Evolutionary conservation across 2,329 filamentous ascomycete genomes (phyloP), one percentile per base, ranked within the genome.

Genomic region (Phyllosticta citrichinensis): DNA sequence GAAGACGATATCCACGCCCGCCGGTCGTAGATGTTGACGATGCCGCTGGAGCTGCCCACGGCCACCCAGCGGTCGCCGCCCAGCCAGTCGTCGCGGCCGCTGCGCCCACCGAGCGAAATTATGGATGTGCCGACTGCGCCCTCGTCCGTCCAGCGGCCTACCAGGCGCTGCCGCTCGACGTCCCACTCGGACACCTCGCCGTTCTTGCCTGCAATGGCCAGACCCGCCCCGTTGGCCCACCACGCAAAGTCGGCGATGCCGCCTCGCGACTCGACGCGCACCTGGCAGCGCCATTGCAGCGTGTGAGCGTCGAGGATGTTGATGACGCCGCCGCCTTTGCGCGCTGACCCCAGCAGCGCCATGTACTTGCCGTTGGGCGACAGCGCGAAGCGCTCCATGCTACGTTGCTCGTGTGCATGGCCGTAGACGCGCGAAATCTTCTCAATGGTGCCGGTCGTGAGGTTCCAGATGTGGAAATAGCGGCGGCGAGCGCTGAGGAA

Each of bases 381-480:
- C 25, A 95, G 77, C 67, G 88, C 89, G 80, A 99, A 96, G 30
- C 81, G 81, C 74, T 97, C 94, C 91, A 97, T 97, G 51, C 84
- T 88, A 68, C 86, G 88, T 73, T 97, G 92, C 74, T 96, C 90
- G 60, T 89, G 82, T 65, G 86, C 80, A 66, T 91, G 87, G 64
- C 91, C 84, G 70, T 88, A 83, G 62, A 94, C 78, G 71, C 88
- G 81, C 66, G 84, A 85, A 53, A 96, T 83, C 75, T 96, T 96
- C 68, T 93, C 88, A 56, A 99, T 85, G 12, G 81, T 79, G 52
- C 94, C 94, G 0, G 87, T 87, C 52, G 87, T 80, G 24, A 99
- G 81, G 69, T 97, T 87, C 94, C 94, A 99, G 66, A 88, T 86
- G 75, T 97, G 94, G 75, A 97, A 97, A 78, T 91, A 97, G 64